A percentile compares a stretch with the other conserved stretches of the same genome.
Evolutionary conservation across 345 rosid genomes (phyloP).

Genomic region (Eucalyptus shirleyi): DNA sequence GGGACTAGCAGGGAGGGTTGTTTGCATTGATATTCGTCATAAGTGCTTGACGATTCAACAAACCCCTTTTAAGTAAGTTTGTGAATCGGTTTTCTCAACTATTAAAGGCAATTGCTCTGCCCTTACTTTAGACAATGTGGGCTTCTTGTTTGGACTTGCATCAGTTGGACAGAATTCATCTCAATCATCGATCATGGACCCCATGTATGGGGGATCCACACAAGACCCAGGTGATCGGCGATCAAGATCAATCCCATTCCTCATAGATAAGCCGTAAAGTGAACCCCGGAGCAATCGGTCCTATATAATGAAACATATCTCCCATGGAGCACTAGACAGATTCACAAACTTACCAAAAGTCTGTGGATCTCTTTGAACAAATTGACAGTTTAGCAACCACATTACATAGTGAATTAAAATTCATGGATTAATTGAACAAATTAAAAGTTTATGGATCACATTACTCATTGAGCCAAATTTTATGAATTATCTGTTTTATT

Average conservation of each 20-base stretch:
- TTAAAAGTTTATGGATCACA: too few relatives aligned
- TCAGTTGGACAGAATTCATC: background rate
- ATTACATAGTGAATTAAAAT: too few relatives aligned
- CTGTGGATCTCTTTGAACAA: rapidly evolving
- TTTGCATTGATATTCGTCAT: background rate
- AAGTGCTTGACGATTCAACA: background rate
- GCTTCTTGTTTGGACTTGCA: background rate
- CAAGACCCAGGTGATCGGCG: background rate
- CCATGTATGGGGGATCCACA: background rate
- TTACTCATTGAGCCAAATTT: rapidly evolving
- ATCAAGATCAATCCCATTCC: too few relatives aligned
- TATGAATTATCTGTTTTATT: too few relatives aligned
- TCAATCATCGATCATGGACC: background rate
- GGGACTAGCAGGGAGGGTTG: background rate
- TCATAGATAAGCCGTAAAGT: too few relatives aligned
- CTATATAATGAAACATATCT: too few relatives aligned
- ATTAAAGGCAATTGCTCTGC: background rate
- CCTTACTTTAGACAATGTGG: background rate
- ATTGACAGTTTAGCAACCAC: rapidly evolving
- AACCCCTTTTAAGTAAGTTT: background rate
- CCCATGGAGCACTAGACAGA: background rate
- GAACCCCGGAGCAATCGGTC: too few relatives aligned
- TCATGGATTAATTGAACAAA: too few relatives aligned
- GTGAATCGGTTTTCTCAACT: background rate
- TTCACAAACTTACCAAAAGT: too few relatives aligned